Evolutionary conservation across 345 rosid species (phyloP), one percentile per base, ranked within the genome.

Genomic region (Physaria fendleri): DNA sequence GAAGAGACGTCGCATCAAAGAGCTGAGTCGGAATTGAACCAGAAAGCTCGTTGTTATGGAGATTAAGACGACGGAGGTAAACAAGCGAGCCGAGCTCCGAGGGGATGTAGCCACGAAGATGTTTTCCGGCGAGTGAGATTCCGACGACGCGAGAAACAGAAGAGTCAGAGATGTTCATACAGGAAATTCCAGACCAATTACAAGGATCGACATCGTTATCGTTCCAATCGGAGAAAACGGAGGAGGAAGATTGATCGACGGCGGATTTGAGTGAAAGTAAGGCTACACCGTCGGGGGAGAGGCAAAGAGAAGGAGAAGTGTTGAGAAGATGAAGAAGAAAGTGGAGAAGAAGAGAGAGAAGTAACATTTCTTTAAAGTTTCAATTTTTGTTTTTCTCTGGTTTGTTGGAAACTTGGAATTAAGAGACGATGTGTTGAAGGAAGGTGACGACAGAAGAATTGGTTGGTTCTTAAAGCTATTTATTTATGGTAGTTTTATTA

Each of bases 191-290:
- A 3, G 92, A 60, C 99, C 99, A 94, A 28, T 58, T 68, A 28
- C 99, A 94, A 0, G 99, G 99, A 4, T 81, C 82, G 57, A 81
- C 37, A 47, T 94, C 97, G 38, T 77, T 59, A 6, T 85, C 82
- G 74, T 83, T 77, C 99, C 99, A 94, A 69, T 82, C 87, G 65
- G 97, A 68, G 69, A 94, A 85, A 30, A 67, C 75, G 10, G 42
- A 13, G n/a, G 77, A 59, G 18, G 78, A 66, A 6, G 76, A 47
- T 12, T 64, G 71, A 23, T 87, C 94, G 37, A 85, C 76, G 74
- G 99, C 96, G 14, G 97, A 89, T 65, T 90, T 93, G 21, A 93
- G 66, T 16, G 99, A 87, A 41, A 93, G 95, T 43, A 93, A 85
- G 38, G 95, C 72, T 38, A 89, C 73, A 2, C 99, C 99, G 67